Percentiles rank a stretch among this genome's conserved stretches.
Evolutionary conservation across 129 eudicot species (phyloP).

Genomic region (Cynara cardunculus): DNA sequence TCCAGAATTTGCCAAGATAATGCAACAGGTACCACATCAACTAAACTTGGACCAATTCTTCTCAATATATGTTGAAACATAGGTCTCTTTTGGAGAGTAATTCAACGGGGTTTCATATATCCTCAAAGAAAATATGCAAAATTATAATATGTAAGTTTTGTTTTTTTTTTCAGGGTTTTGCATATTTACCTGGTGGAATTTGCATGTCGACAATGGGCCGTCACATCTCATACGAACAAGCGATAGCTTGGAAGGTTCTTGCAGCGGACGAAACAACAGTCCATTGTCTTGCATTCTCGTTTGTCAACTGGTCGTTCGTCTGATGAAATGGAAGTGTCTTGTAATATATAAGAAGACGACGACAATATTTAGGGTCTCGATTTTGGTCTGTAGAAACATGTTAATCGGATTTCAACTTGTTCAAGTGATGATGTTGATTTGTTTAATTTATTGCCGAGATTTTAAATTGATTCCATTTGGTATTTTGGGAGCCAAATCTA

Average conservation of each 20-base stretch:
- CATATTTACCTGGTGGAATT: slow-evolving; percentile 87
- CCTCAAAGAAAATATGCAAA: too few relatives aligned
- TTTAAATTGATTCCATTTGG: background rate
- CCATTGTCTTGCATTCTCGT: slow-evolving; percentile 89
- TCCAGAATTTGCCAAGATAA: slow-evolving; percentile 83
- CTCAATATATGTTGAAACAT: too few relatives aligned
- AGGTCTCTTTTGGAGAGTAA: background rate
- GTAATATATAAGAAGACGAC: slow-evolving; percentile 8
- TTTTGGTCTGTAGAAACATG: slow-evolving; percentile 26
- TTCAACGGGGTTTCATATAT: background rate
- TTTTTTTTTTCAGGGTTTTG: slow-evolving; percentile 54
- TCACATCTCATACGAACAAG: slow-evolving; percentile 80
- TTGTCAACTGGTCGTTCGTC: slow-evolving; percentile 94
- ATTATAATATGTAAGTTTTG: slow-evolving; percentile 1
- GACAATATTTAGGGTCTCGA: slow-evolving; percentile 13
- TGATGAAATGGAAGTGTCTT: slow-evolving; percentile 22
- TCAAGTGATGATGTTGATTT: slow-evolving; percentile 26
- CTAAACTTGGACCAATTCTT: background rate
- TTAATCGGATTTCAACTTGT: background rate
- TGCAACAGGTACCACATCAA: slow-evolving; percentile 68
- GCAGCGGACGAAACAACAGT: slow-evolving; percentile 70
- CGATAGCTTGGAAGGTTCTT: slow-evolving; percentile 91
- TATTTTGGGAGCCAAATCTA: background rate
- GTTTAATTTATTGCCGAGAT: slow-evolving; percentile 23
- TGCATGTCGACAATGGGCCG: slow-evolving; percentile 99